phyloP scores from a whole-genome alignment of 345 rosid species.

The Nasturtium officinale region DNA sequence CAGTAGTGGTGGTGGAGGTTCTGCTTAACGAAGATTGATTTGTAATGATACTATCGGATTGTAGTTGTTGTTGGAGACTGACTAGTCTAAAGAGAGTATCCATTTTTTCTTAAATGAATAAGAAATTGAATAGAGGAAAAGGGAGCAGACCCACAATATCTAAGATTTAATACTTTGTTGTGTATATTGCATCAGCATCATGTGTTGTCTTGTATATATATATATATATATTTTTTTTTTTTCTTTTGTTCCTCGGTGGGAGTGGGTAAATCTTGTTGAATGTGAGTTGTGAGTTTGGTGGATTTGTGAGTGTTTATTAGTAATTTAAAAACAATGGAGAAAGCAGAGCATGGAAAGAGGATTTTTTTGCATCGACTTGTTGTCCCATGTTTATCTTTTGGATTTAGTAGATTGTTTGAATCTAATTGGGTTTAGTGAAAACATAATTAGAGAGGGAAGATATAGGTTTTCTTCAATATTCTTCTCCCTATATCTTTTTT shows the following conservation, averaged over 20 bases:
- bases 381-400: conserved; percentile 37
- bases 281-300: conserved; percentile 38
- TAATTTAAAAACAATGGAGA: conserved; percentile 1
- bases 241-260: conserved; percentile 33
- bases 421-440: conserved; percentile 41
- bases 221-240: conserved; percentile 9
- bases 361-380: conserved; percentile 31
- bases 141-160: conserved; percentile 64
- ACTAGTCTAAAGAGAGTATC: conserved; percentile 95
- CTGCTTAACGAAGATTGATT: conserved; percentile 78
- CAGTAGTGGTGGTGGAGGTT: conserved; percentile 80
- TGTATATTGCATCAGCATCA: conserved; percentile 43
- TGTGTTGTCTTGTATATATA: conserved; percentile 31
- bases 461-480: neutral
- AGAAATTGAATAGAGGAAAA: conserved; percentile 30
- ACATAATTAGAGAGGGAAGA: conserved; percentile 34
- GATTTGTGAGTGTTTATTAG: conserved; percentile 18
- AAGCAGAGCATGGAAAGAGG: conserved; percentile 29
- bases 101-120: conserved; percentile 48
- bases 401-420: conserved; percentile 29
- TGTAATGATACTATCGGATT: conserved; percentile 64
- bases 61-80: conserved; percentile 64
- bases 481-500: neutral
- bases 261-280: conserved; percentile 40
- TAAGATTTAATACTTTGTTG: conserved; percentile 42